Percentiles rank a stretch among this genome's conserved stretches.
Evolutionary conservation across 73 alveolate species (phyloP).

Genomic region (Effrenium voratum): DNA sequence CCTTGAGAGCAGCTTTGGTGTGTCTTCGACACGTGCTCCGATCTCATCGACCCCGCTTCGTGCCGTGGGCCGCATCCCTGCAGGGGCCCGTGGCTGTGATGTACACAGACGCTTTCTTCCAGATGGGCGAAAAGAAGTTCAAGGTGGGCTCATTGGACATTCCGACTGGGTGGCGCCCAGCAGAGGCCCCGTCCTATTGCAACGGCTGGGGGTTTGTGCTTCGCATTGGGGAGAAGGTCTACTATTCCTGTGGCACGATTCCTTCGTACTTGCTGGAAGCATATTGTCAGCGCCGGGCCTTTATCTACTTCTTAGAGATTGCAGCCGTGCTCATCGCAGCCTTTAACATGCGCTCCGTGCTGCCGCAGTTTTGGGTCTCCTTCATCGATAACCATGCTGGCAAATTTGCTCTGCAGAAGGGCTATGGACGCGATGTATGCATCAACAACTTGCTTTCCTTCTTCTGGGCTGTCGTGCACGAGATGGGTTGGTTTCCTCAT

Average conservation of each 20-base stretch:
- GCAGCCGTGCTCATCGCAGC: not conserved
- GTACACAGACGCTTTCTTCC: constrained; percentile 5
- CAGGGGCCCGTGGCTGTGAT: not conserved
- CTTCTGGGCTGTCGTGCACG: not conserved
- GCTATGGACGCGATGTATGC: not conserved
- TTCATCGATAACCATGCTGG: not conserved
- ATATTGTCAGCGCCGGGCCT: not conserved
- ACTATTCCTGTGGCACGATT: not conserved
- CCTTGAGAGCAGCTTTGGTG: not conserved
- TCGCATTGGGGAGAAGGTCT: not conserved
- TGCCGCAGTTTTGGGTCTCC: not conserved
- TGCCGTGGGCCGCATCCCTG: not conserved
- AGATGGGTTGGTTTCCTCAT: not conserved
- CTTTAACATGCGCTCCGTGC: not conserved
- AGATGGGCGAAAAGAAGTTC: not conserved
- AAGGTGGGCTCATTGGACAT: not conserved
- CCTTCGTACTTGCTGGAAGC: not conserved
- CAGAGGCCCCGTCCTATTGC: not conserved
- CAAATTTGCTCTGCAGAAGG: not conserved
- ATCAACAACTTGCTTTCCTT: not conserved
- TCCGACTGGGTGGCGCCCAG: not conserved
- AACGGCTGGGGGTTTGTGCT: constrained; percentile 23
- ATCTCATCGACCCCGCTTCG: not conserved
- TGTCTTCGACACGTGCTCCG: not conserved
- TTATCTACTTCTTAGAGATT: not conserved